Base-by-base conservation (phyloP, 176 grass and related monocot genomes). In the Juncus effusus region DNA sequence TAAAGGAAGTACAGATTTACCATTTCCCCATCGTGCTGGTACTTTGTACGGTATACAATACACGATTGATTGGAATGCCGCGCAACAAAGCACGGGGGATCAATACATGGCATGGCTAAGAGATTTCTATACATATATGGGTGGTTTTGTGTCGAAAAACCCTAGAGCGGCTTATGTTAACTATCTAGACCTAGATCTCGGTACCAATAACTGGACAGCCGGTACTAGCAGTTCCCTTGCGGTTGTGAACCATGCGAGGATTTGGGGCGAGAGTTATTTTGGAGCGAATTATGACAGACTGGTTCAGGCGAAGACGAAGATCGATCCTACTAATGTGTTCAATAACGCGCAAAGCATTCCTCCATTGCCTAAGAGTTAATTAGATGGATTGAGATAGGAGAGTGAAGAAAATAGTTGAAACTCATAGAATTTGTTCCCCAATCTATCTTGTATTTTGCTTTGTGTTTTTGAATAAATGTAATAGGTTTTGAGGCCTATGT, bases 321-420 rank as follows among this genome's bases (percentile, higher is more conserved):
- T 75, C 0, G 90, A 95, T 19, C 80, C 80, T 3, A 11, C 19
- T 0, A 90, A 90, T 10, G 77, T 86, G 7, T 89, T 89, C 65
- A 81, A 81, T 53, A 79, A 81, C 35, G 74, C 76, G 0, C 86
- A 89, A 42, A 95, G 86, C 57, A 95, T 95, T 35, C 90, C 86
- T 15, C 83, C 85, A 12, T 41, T 84, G 16, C 53, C 49, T 15
- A 66, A 69, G 52, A 16, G 52, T 65, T 13, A 47, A 60, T 65
- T 13, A 47, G 10, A 40, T 9, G 6, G 51, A 10, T 9, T 28
- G 11, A 38, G 36, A 10, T 54, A 53, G 13, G 12, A 56, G 44
- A 70, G 7, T 54, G 8, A 35, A 15, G 6, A 70, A 37, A 56
- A 54, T 40, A 40, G 12, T 56, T 16, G 51, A 19, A 10, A 52